Conservation (phyloP, 192 early-diverging fungal genomes). For the Coemansia sp. region DNA sequence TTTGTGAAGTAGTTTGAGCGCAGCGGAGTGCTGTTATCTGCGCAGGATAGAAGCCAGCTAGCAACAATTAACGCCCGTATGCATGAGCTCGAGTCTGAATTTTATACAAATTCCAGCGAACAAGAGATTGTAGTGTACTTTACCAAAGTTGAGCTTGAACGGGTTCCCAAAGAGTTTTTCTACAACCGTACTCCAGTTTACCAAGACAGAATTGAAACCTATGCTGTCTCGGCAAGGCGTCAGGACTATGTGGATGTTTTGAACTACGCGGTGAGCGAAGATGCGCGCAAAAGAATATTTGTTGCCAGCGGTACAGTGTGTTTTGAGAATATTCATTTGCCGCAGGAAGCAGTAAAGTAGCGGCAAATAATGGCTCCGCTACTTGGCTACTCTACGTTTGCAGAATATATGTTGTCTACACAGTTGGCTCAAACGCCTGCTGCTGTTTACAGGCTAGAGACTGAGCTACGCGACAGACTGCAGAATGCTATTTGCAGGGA, state of each 20-base stretch:
- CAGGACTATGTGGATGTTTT: slow-evolving; percentile 49
- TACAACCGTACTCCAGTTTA: slow-evolving; percentile 19
- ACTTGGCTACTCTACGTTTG: slow-evolving; percentile 63
- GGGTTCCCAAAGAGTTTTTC: slow-evolving; percentile 64
- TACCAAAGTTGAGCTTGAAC: slow-evolving; percentile 56
- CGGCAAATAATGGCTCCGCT: slow-evolving; percentile 51
- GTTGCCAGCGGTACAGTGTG: slow-evolving; percentile 50
- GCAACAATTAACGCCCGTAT: slow-evolving; percentile 59
- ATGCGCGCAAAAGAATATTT: slow-evolving; percentile 41
- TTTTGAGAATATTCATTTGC: slow-evolving; percentile 52
- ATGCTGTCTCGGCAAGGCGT: slow-evolving; percentile 64
- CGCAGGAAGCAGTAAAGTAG: slow-evolving; percentile 52
- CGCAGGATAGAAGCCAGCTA: slow-evolving; percentile 57
- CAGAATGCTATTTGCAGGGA: slow-evolving; percentile 38
- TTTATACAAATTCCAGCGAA: slow-evolving; percentile 61
- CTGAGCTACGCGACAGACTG: slow-evolving; percentile 56
- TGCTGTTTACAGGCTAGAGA: slow-evolving; percentile 58
- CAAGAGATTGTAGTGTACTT: slow-evolving; percentile 33
- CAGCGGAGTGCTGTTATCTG: slow-evolving; percentile 62
- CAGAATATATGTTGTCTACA: slow-evolving; percentile 59
- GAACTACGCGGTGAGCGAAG: slow-evolving; percentile 38
- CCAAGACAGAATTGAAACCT: slow-evolving; percentile 22
- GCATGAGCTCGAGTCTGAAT: slow-evolving; percentile 51
- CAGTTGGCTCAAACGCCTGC: slow-evolving; percentile 70
- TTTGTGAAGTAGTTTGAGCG: slow-evolving; percentile 58